Evolutionary conservation across 805 yeast species (phyloP).

Genomic region (Hanseniaspora osmophila): DNA sequence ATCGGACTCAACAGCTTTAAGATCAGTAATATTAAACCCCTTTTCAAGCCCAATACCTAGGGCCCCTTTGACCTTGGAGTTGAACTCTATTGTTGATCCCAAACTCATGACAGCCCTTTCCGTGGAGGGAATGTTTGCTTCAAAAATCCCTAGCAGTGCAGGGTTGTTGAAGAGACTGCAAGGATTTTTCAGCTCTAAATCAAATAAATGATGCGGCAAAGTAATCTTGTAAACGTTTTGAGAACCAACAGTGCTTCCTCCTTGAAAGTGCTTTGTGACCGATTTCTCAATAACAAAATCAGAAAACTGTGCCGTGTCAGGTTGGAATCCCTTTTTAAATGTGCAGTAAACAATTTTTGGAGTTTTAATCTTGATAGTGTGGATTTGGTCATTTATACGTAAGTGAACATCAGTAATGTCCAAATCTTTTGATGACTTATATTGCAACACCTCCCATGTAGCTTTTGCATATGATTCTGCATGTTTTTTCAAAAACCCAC

Average conservation of each 20-base stretch:
- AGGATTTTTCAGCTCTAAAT: conserved; percentile 40
- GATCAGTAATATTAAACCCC: conserved; percentile 62
- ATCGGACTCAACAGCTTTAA: conserved; percentile 31
- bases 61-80: conserved; percentile 60
- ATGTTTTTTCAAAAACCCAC: conserved; percentile 56
- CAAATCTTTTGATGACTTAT: conserved; percentile 40
- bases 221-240: conserved; percentile 43
- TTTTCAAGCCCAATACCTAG: conserved; percentile 72
- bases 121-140: conserved; percentile 48
- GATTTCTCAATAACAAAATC: conserved; percentile 42
- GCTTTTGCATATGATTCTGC: conserved; percentile 68
- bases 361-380: conserved; percentile 54
- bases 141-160: conserved; percentile 57
- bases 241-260: conserved; percentile 35
- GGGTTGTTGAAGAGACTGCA: conserved; percentile 52
- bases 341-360: conserved; percentile 64
- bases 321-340: conserved; percentile 36
- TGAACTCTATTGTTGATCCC: conserved; percentile 61
- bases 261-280: conserved; percentile 35
- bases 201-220: conserved; percentile 52
- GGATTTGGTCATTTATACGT: conserved; percentile 56
- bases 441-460: conserved; percentile 77
- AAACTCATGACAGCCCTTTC: conserved; percentile 69
- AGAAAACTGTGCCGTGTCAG: conserved; percentile 26
- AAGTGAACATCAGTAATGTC: conserved; percentile 73